Percentiles rank a stretch among this genome's conserved stretches.
Evolutionary conservation across 176 grass and related monocot genomes (phyloP).

Genomic region (Echinochloa phyllopogon): DNA sequence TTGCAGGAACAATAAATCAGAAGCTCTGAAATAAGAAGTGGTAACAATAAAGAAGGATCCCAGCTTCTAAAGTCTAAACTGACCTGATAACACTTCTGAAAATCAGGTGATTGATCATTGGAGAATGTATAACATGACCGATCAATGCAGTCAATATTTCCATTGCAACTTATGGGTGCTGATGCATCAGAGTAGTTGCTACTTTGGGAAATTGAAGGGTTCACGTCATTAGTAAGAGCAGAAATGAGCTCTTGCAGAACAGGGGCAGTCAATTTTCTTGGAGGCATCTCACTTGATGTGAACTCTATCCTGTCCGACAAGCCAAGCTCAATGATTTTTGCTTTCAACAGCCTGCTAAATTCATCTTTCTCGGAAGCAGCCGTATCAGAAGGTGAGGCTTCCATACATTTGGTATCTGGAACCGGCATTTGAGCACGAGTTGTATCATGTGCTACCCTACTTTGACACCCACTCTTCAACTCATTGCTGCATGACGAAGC

Average conservation of each 20-base stretch:
- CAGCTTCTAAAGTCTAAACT: slow-evolving; percentile 42
- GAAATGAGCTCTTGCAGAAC: slow-evolving; percentile 71
- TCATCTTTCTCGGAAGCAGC: slow-evolving; percentile 46
- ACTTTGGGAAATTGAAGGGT: slow-evolving; percentile 18
- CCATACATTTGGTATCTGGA: slow-evolving; percentile 3
- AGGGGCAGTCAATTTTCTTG: slow-evolving; percentile 46
- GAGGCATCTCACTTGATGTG: slow-evolving; percentile 37
- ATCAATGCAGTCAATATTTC: neutral
- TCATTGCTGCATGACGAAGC: slow-evolving; percentile 19
- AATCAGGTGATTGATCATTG: slow-evolving; percentile 32
- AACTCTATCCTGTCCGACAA: slow-evolving; percentile 45
- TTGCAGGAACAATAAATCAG: neutral
- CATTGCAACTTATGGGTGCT: neutral
- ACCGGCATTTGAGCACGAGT: neutral
- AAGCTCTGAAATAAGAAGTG: neutral
- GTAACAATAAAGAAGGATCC: neutral
- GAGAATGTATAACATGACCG: neutral
- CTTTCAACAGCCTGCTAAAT: slow-evolving; percentile 51
- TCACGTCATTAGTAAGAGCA: slow-evolving; percentile 45
- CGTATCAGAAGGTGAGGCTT: neutral
- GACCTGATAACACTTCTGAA: slow-evolving; percentile 48
- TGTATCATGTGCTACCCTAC: neutral
- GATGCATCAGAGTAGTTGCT: slow-evolving; percentile 27
- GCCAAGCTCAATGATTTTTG: slow-evolving; percentile 55
- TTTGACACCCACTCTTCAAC: slow-evolving; percentile 24